Evolutionary conservation across 2,329 filamentous ascomycete genomes (phyloP).

Genomic region (Boeremia lycopersici): DNA sequence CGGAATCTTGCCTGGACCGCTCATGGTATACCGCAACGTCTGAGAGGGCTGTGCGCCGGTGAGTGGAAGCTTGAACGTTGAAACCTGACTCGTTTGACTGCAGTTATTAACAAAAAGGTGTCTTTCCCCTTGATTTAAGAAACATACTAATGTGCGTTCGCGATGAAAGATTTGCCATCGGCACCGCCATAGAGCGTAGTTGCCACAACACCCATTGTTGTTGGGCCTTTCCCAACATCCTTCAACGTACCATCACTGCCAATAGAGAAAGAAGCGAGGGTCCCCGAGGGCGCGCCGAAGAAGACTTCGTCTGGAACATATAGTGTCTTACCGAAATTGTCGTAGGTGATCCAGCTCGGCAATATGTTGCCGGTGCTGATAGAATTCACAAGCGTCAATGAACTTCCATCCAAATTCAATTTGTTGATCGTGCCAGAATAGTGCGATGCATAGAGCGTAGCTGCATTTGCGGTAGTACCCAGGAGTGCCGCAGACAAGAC

Average conservation of each 20-base stretch:
- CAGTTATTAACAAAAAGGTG: background rate
- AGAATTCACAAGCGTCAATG: conserved; percentile 29
- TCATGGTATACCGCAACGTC: conserved; percentile 39
- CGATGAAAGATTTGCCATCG: conserved; percentile 39
- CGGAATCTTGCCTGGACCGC: conserved; percentile 51
- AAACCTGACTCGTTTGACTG: conserved; percentile 38
- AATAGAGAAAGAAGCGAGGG: conserved; percentile 32
- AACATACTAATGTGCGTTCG: conserved; percentile 40
- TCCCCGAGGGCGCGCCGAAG: conserved; percentile 23
- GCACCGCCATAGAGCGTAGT: conserved; percentile 37
- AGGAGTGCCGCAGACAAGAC: conserved; percentile 30
- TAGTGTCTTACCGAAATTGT: conserved; percentile 30
- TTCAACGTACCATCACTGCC: conserved; percentile 35
- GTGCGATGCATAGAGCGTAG: conserved; percentile 39
- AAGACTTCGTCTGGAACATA: conserved; percentile 40
- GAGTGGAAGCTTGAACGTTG: conserved; percentile 46
- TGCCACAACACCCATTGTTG: conserved; percentile 34
- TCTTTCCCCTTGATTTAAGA: too few relatives aligned
- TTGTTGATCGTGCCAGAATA: conserved; percentile 40
- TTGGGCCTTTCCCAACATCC: conserved; percentile 28
- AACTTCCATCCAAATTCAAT: conserved; percentile 31
- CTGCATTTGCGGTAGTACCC: conserved; percentile 28
- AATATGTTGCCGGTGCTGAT: conserved; percentile 30
- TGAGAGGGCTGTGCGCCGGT: conserved; percentile 35
- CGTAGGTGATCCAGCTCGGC: conserved; percentile 42